These are phyloP conservation scores for Fusarium nodosum DNA, from an alignment of 2,329 filamentous ascomycete genomes.

Conservation along the genomic window DNA sequence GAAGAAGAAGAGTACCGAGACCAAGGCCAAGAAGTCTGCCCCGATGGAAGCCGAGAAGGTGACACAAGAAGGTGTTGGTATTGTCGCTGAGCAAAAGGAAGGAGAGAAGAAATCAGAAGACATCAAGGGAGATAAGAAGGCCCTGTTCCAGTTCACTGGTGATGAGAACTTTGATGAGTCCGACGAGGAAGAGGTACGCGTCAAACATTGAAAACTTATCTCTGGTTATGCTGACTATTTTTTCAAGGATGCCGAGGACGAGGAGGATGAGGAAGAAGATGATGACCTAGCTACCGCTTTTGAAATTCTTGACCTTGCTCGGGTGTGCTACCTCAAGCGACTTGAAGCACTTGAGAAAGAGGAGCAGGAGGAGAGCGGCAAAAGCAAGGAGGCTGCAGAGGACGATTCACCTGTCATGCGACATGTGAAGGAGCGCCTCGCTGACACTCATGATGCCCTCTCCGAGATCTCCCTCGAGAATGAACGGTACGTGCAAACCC, in stretches of 20 bases:
- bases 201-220: neutral
- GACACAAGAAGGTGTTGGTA: constrained; percentile 62
- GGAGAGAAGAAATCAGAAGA: constrained; percentile 57
- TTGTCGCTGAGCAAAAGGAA: constrained; percentile 61
- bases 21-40: constrained; percentile 57
- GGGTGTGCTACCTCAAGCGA: constrained; percentile 72
- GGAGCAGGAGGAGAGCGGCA: constrained; percentile 54
- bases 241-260: constrained; percentile 55
- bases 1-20: constrained; percentile 55
- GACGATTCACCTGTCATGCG: constrained; percentile 60
- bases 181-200: constrained; percentile 74
- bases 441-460: constrained; percentile 93
- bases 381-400: constrained; percentile 59
- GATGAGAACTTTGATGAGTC: constrained; percentile 93
- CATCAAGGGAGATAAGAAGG: constrained; percentile 70
- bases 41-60: constrained; percentile 59
- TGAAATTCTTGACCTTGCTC: constrained; percentile 85
- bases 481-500: constrained; percentile 70
- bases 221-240: constrained; percentile 23
- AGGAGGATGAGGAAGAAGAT: constrained; percentile 70
- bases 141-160: constrained; percentile 91
- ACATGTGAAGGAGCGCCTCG: constrained; percentile 85
- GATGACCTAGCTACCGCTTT: constrained; percentile 85
- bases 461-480: constrained; percentile 98
- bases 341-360: constrained; percentile 59